phyloP scores from a whole-genome alignment of 768 basidiomycete species.

The Trametes maxima region DNA sequence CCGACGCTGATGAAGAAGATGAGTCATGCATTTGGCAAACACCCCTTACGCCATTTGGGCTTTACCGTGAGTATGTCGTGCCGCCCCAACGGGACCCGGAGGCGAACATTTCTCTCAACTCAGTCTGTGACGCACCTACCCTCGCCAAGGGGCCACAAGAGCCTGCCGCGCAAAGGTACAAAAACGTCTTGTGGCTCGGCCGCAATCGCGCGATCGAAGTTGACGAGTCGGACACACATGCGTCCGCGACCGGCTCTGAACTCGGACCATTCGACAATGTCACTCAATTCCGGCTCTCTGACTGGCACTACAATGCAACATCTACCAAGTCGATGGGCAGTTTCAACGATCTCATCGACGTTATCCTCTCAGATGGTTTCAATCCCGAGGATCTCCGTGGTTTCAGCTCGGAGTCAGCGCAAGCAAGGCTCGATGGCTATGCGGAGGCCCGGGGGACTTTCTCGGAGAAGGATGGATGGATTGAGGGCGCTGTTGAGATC shows the following conservation, averaged over 20 bases:
- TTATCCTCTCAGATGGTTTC: background rate
- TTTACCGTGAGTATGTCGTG: background rate
- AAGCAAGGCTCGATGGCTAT: slow-evolving; percentile 21
- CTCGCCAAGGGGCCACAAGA: background rate
- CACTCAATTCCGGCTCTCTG: slow-evolving; percentile 29
- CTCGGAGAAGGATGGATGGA: slow-evolving; percentile 25
- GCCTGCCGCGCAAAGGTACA: no score
- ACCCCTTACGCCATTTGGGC: no score
- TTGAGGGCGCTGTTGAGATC: slow-evolving; percentile 21
- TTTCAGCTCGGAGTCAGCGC: background rate
- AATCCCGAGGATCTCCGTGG: background rate
- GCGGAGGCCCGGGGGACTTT: background rate
- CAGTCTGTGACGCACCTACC: background rate
- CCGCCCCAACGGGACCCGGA: background rate
- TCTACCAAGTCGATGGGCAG: slow-evolving; percentile 31
- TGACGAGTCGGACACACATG: background rate
- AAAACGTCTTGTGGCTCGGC: background rate
- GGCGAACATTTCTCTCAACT: background rate
- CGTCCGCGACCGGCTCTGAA: background rate
- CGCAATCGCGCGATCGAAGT: background rate
- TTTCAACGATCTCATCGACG: slow-evolving; percentile 30
- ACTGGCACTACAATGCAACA: slow-evolving; percentile 34
- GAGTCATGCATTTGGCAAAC: no score
- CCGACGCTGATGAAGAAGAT: background rate
- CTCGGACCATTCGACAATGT: slow-evolving; percentile 17